A percentile compares a stretch with the other conserved stretches of the same genome.
Conservation (phyloP, 495 filamentous ascomycete species). For the Aspergillus campestris region DNA sequence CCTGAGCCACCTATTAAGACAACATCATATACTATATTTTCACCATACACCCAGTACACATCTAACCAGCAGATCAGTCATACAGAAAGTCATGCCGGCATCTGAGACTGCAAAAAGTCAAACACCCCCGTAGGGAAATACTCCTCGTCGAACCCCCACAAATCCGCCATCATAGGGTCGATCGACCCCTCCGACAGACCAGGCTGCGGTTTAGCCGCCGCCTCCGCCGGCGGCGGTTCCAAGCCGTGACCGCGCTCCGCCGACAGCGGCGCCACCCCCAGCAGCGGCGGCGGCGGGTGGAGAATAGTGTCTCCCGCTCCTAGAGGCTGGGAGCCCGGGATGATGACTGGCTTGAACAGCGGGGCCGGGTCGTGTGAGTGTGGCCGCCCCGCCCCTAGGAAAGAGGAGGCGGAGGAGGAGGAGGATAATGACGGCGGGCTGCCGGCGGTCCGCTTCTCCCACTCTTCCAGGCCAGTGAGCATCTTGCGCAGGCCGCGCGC, state of each 20-base stretch:
- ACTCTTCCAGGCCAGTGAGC: slow-evolving; percentile 40
- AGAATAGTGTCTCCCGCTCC: slow-evolving; percentile 36
- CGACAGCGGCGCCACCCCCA: slow-evolving; percentile 38
- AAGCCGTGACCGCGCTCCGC: slow-evolving; percentile 35
- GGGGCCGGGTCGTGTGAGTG: slow-evolving; percentile 19
- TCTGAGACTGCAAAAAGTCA: slow-evolving; percentile 42
- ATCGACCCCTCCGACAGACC: slow-evolving; percentile 38
- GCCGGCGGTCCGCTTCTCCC: slow-evolving; percentile 33
- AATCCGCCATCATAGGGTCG: slow-evolving; percentile 41
- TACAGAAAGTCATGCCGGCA: slow-evolving; percentile 26
- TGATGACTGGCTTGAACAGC: slow-evolving; percentile 33
- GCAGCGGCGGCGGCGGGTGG: slow-evolving; percentile 31
- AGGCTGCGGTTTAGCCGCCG: slow-evolving; percentile 19
- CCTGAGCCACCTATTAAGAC: too few species aligned
- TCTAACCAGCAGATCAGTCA: too few species aligned
- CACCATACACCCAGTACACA: too few species aligned
- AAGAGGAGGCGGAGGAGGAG: too few species aligned
- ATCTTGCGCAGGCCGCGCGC: slow-evolving; percentile 45
- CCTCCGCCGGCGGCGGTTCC: slow-evolving; percentile 9
- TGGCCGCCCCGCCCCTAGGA: slow-evolving; percentile 1
- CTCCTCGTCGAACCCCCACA: slow-evolving; percentile 43
- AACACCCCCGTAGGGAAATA: slow-evolving; percentile 43
- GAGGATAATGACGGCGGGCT: slow-evolving; percentile 8
- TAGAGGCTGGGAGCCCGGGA: slow-evolving; percentile 31
- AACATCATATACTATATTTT: not conserved